Evolutionary conservation across 176 grass and related monocot species (phyloP).

Genomic region (Stipa capillata): DNA sequence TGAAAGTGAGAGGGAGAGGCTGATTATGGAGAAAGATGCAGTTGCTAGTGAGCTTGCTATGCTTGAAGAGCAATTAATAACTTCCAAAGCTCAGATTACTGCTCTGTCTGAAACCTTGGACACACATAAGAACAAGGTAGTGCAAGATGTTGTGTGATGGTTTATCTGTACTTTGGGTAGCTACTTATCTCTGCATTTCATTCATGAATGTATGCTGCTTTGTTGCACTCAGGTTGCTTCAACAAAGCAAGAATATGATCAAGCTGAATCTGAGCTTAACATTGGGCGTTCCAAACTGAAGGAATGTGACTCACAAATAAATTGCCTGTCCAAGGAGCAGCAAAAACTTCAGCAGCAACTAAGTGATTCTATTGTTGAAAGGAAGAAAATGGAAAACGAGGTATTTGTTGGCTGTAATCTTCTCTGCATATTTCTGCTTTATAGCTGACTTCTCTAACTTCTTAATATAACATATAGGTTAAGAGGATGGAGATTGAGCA

Average conservation of each 20-base stretch:
- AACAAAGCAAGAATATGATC: constrained; percentile 74
- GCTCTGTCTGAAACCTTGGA: constrained; percentile 54
- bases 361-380: constrained; percentile 70
- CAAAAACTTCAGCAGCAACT: constrained; percentile 73
- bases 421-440: not conserved
- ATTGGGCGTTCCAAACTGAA: constrained; percentile 71
- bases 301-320: constrained; percentile 92
- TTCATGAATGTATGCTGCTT: constrained; percentile 1
- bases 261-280: constrained; percentile 66
- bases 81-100: constrained; percentile 75
- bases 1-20: constrained; percentile 76
- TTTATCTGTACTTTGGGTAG: constrained; percentile 6
- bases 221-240: constrained; percentile 44
- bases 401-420: constrained; percentile 33
- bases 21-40: constrained; percentile 97
- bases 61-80: constrained; percentile 63
- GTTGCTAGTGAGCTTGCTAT: constrained; percentile 66
- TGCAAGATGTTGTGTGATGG: constrained; percentile 5
- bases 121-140: constrained; percentile 59
- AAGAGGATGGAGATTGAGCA: constrained; percentile 96
- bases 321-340: constrained; percentile 50
- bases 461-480: constrained; percentile 45
- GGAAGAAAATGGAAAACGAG: constrained; percentile 98
- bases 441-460: not conserved
- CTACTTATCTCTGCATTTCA: not conserved